A percentile compares a stretch with the other conserved stretches of the same genome.
phyloP scores from a whole-genome alignment of 78 protist species.

The Salpingoeca rosetta region DNA sequence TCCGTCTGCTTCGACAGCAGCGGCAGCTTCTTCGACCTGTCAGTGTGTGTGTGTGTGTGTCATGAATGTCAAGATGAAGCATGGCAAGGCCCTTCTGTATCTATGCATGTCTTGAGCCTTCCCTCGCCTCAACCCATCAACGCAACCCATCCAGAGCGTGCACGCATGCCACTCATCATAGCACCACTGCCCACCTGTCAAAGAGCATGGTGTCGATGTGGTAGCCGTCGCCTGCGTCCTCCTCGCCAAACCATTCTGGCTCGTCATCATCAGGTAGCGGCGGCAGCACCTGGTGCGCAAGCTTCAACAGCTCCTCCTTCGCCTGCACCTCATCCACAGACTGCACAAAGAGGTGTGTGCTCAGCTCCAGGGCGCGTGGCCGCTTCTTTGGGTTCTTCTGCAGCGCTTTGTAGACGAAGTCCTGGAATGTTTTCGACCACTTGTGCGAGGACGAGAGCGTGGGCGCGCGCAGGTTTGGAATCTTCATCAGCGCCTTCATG shows the following conservation, averaged over 20 bases:
- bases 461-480: conserved; percentile 62
- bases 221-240: background rate
- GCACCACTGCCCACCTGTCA: too few species aligned
- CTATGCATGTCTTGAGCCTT: too few species aligned
- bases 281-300: background rate
- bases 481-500: conserved; percentile 21
- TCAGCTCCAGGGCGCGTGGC: conserved; percentile 46
- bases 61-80: too few species aligned
- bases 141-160: too few species aligned
- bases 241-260: background rate
- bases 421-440: conserved; percentile 55
- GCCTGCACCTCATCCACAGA: background rate
- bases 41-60: too few species aligned
- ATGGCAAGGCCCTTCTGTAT: too few species aligned
- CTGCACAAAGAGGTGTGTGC: background rate
- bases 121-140: too few species aligned
- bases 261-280: background rate
- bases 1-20: too few species aligned
- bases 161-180: too few species aligned
- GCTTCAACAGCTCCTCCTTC: background rate
- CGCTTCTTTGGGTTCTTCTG: conserved; percentile 60
- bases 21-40: too few species aligned
- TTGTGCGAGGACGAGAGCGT: conserved; percentile 39
- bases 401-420: conserved; percentile 61
- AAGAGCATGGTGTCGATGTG: background rate